Base-by-base conservation (phyloP, 306 rosid species). In the Albizia julibrissin region DNA sequence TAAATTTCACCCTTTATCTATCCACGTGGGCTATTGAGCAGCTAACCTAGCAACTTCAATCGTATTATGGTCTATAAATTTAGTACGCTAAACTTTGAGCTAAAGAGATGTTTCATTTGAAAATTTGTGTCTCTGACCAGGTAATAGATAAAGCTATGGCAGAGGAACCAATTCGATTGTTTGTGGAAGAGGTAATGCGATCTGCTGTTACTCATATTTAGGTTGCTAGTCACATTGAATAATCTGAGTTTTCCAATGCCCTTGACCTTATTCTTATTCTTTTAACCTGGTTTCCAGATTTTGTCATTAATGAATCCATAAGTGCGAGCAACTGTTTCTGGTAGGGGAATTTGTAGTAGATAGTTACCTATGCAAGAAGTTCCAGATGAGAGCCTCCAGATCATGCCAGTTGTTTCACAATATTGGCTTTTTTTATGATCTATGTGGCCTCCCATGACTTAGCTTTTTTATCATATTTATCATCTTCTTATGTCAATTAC, bases 111-210 rank as follows among this genome's bases (percentile, higher is more conserved):
- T 22, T 69, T 73, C 43, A 73, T 75, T 85, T 56, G 29, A 75
- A 70, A 65, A 56, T 74, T 80, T 72, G 69, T 62, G 76, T 58
- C 76, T 58, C n/a, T 80, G 15, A 43, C 76, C 72, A 95, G 97
- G 98, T 90, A 83, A 92, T 93, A 76, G 98, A 89, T 76, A 91
- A 86, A 82, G 97, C 97, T 33, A 90, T 93, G 94, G 89, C 78
- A 26, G 85, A 80, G 69, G 97, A 93, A 86, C 84, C 71, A 64
- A 90, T 93, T 85, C 79, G 84, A 59, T 16, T 85, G 75, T 84
- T 95, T 77, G 86, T 91, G 6, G 89, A 89, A 78, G 90, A 95
- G 97, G 98, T 93, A 88, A 66, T 72, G 79, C 24, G 54, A 52
- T 83, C 33, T 59, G 37, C 47, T 73, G 72, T 77, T 76, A 24